Percentiles rank a stretch among this genome's conserved stretches.
Evolutionary conservation across 345 rosid genomes (phyloP).

Genomic region (Pugionium cornutum): DNA sequence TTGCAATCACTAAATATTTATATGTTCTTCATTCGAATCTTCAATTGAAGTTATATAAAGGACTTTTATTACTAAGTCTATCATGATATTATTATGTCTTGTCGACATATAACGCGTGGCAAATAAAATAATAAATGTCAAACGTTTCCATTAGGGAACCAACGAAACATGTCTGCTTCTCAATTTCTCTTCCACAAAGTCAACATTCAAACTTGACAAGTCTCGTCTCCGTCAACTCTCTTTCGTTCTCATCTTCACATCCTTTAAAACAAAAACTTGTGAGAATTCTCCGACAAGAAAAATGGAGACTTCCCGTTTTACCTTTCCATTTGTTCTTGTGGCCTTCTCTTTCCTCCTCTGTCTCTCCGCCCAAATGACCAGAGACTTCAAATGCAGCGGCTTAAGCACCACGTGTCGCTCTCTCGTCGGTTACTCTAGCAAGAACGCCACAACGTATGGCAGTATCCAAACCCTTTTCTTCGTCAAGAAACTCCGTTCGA

Average conservation of each 20-base stretch:
- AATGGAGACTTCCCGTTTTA: constrained; percentile 29
- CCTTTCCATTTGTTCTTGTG: constrained; percentile 10
- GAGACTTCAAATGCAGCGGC: constrained; percentile 55
- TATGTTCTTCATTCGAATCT: too few relatives aligned
- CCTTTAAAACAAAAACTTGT: neutral
- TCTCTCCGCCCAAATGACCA: constrained; percentile 39
- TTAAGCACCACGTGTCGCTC: constrained; percentile 40
- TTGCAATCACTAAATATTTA: too few relatives aligned
- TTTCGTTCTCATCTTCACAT: neutral
- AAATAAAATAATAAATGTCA: too few relatives aligned
- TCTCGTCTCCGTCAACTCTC: constrained; percentile 18
- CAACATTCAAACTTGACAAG: too few relatives aligned
- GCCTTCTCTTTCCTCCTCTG: constrained; percentile 32
- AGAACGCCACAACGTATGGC: constrained; percentile 50
- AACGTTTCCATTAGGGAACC: too few relatives aligned
- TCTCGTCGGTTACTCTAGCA: constrained; percentile 55
- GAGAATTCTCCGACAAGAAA: constrained; percentile 9
- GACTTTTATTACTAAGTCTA: too few relatives aligned
- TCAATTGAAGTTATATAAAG: too few relatives aligned
- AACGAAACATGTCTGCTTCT: too few relatives aligned
- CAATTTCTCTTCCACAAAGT: too few relatives aligned
- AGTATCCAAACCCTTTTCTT: constrained; percentile 53
- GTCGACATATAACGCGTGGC: too few relatives aligned
- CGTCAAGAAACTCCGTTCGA: constrained; percentile 42
- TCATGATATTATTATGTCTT: too few relatives aligned